Percentiles rank a stretch among this genome's conserved stretches.
Conservation (phyloP, 352 stramenopile species). For the Peronospora belbahrii region DNA sequence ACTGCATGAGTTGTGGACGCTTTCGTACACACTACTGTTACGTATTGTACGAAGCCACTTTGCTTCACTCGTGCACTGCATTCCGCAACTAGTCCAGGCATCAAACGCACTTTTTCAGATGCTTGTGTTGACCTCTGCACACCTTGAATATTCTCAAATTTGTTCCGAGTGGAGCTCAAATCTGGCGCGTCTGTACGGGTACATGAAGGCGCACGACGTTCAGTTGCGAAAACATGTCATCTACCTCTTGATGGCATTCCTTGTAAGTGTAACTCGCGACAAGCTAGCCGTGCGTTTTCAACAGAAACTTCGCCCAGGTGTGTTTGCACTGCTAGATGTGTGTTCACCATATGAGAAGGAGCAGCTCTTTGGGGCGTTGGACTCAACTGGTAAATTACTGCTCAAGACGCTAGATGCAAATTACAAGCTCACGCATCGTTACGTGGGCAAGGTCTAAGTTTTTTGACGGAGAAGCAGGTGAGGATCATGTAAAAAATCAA, state of each 20-base stretch:
- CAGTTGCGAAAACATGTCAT: conserved; percentile 81
- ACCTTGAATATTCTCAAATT: conserved; percentile 11
- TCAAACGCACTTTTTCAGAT: conserved; percentile 63
- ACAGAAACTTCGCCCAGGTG: conserved; percentile 57
- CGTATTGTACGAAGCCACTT: conserved; percentile 76
- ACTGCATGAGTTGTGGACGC: conserved; percentile 65
- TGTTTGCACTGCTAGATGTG: conserved; percentile 77
- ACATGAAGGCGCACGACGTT: conserved; percentile 77
- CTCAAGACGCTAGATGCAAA: conserved; percentile 79
- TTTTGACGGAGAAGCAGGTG: conserved; percentile 11
- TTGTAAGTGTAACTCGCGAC: conserved; percentile 52
- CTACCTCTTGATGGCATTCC: conserved; percentile 68
- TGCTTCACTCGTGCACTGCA: conserved; percentile 50
- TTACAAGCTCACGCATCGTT: conserved; percentile 84
- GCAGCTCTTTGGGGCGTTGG: conserved; percentile 72
- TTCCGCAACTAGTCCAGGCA: conserved; percentile 59
- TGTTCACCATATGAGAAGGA: conserved; percentile 83
- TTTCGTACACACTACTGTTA: conserved; percentile 72
- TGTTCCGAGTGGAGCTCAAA: conserved; percentile 74
- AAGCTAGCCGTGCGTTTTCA: conserved; percentile 49
- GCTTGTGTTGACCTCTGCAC: conserved; percentile 32
- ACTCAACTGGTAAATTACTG: conserved; percentile 76
- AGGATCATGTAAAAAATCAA: conserved; percentile 23
- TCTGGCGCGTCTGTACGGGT: conserved; percentile 75
- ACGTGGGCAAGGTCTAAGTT: conserved; percentile 75